Evolutionary conservation across 495 filamentous ascomycete species (phyloP).

Genomic region (Trichoderma reesei): DNA sequence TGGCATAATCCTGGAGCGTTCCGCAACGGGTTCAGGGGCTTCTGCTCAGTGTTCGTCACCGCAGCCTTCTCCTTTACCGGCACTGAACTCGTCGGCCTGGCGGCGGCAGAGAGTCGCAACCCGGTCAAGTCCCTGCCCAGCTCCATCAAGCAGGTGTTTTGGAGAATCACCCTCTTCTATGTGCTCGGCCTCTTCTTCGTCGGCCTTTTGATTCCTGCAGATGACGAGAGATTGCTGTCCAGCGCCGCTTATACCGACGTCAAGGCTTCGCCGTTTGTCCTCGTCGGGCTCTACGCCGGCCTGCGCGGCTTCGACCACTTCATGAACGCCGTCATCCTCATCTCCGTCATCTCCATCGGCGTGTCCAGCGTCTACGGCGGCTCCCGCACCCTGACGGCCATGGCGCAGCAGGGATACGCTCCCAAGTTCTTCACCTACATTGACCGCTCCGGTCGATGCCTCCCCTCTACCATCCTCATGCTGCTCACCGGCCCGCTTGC

Average conservation of each 20-base stretch:
- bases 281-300: conserved; percentile 54
- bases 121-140: conserved; percentile 67
- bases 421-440: conserved; percentile 49
- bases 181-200: conserved; percentile 50
- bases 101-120: conserved; percentile 70
- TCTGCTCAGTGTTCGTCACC: conserved; percentile 55
- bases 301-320: conserved; percentile 57
- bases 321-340: conserved; percentile 61
- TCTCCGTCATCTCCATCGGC: conserved; percentile 49
- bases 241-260: conserved; percentile 33
- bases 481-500: conserved; percentile 38
- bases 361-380: conserved; percentile 56
- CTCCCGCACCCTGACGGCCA: conserved; percentile 54
- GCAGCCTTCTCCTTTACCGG: conserved; percentile 60
- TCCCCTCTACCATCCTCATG: conserved; percentile 41
- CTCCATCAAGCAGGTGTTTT: conserved; percentile 74
- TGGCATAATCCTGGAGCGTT: conserved; percentile 55
- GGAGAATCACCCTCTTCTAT: conserved; percentile 82
- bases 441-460: conserved; percentile 47
- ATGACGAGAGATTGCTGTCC: conserved; percentile 26
- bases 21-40: conserved; percentile 58
- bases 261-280: conserved; percentile 54
- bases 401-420: conserved; percentile 46
- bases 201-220: conserved; percentile 39
- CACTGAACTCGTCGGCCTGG: conserved; percentile 63